These are phyloP conservation scores for Phytopythium montanum DNA, from an alignment of 352 stramenopile species.

Conservation along the genomic window DNA sequence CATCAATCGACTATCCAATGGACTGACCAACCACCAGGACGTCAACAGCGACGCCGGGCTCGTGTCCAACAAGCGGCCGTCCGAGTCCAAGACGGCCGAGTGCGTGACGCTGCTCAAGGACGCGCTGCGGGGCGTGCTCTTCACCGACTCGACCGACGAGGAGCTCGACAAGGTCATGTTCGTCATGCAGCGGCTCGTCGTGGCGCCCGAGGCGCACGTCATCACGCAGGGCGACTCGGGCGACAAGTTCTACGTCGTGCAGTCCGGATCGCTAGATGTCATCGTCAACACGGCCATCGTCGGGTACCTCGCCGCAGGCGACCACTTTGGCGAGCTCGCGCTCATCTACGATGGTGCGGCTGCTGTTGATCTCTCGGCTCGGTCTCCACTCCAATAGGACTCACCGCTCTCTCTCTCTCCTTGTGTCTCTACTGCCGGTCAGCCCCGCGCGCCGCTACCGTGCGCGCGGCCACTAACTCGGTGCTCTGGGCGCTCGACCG, in stretches of 20 bases:
- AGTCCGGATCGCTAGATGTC: slow-evolving; percentile 57
- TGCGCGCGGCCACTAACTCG: slow-evolving; percentile 86
- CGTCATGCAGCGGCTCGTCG: slow-evolving; percentile 71
- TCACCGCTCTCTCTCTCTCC: background rate
- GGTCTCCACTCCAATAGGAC: no score
- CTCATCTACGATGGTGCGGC: slow-evolving; percentile 81
- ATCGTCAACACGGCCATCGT: slow-evolving; percentile 63
- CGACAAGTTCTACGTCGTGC: slow-evolving; percentile 91
- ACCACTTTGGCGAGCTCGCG: slow-evolving; percentile 89
- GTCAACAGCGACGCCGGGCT: slow-evolving; percentile 26
- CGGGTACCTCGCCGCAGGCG: slow-evolving; percentile 45
- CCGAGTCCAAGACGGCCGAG: slow-evolving; percentile 59
- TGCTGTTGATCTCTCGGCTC: no score
- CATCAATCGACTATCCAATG: background rate
- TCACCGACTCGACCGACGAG: slow-evolving; percentile 59
- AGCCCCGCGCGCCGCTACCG: slow-evolving; percentile 89
- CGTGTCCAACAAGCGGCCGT: slow-evolving; percentile 44
- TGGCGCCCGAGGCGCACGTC: slow-evolving; percentile 75
- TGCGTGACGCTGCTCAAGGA: slow-evolving; percentile 44
- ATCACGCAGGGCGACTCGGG: slow-evolving; percentile 92
- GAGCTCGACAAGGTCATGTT: slow-evolving; percentile 70
- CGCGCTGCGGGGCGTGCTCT: slow-evolving; percentile 58
- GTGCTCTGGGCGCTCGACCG: slow-evolving; percentile 89
- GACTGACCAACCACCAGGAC: slow-evolving; percentile 20
- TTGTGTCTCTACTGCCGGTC: no score